Conservation (phyloP, 768 basidiomycete species). For the Termitomyces sp. region DNA sequence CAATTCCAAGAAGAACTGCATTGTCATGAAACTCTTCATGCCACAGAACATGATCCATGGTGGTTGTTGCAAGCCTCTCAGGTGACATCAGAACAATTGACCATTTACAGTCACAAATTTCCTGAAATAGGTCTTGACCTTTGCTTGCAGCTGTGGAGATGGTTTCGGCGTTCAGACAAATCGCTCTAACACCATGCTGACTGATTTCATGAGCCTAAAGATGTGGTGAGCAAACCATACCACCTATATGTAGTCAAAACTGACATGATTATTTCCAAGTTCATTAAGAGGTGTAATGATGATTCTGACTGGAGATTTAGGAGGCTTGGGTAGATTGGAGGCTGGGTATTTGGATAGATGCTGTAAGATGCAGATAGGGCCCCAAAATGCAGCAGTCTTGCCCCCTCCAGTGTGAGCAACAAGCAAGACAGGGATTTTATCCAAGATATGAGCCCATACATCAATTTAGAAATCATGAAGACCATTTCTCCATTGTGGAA, state of each 20-base stretch:
- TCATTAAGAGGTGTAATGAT: conserved; percentile 21
- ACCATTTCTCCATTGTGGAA: too few species aligned
- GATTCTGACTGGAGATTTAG: conserved; percentile 11
- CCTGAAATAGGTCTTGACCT: background rate
- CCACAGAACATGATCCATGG: background rate
- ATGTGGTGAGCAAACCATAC: background rate
- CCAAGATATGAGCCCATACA: too few species aligned
- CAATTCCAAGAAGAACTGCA: background rate
- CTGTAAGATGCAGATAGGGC: conserved; percentile 14
- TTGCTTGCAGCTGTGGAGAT: background rate
- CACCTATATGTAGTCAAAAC: conserved; percentile 1
- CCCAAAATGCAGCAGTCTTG: conserved; percentile 16
- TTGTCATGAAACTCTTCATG: background rate
- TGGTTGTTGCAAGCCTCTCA: background rate
- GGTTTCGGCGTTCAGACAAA: background rate
- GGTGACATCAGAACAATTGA: background rate
- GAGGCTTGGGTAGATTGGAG: conserved; percentile 2
- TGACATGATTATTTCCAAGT: too few species aligned
- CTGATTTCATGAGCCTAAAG: background rate
- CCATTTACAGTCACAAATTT: too few species aligned
- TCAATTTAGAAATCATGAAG: too few species aligned
- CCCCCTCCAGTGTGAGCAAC: too few species aligned
- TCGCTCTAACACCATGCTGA: background rate
- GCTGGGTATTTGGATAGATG: conserved; percentile 8
- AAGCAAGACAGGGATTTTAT: too few species aligned